A percentile compares a stretch with the other conserved stretches of the same genome.
Conservation (phyloP, 331 rosid species). For the Spiraea crenata region DNA sequence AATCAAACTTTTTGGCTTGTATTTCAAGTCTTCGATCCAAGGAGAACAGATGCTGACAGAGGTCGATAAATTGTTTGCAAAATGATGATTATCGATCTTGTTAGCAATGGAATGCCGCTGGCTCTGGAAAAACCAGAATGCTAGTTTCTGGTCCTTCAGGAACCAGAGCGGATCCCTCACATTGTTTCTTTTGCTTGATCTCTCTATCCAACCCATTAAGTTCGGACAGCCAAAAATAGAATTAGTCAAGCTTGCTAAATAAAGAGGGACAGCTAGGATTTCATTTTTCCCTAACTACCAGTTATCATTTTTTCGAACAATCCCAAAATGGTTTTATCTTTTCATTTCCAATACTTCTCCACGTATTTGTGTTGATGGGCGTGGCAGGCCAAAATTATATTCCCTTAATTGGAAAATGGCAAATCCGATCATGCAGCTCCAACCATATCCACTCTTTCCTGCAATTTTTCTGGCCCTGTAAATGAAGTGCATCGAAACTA, state of each 20-base stretch:
- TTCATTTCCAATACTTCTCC: neutral
- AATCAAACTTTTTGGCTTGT: constrained; percentile 8
- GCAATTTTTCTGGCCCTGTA: neutral
- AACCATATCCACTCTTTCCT: neutral
- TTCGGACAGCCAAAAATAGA: constrained; percentile 37
- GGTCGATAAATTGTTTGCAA: neutral
- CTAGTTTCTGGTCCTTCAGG: constrained; percentile 31
- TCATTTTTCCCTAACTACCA: neutral
- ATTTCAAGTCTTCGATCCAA: constrained; percentile 2
- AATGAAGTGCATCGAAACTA: too few species aligned
- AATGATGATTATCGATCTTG: neutral
- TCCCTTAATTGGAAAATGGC: neutral
- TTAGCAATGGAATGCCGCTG: constrained; percentile 11
- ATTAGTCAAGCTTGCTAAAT: constrained; percentile 41
- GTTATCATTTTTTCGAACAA: neutral
- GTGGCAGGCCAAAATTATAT: constrained; percentile 1
- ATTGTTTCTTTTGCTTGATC: constrained; percentile 28
- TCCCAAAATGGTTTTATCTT: neutral
- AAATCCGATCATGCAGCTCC: neutral
- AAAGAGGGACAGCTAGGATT: constrained; percentile 22
- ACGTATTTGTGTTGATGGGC: neutral
- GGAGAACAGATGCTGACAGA: neutral
- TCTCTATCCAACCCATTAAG: constrained; percentile 29
- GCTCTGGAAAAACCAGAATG: constrained; percentile 35
- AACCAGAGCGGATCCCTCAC: constrained; percentile 15